These are phyloP conservation scores for Xylaria digitata DNA, from an alignment of 2,329 filamentous ascomycete genomes.

Conservation along the genomic window DNA sequence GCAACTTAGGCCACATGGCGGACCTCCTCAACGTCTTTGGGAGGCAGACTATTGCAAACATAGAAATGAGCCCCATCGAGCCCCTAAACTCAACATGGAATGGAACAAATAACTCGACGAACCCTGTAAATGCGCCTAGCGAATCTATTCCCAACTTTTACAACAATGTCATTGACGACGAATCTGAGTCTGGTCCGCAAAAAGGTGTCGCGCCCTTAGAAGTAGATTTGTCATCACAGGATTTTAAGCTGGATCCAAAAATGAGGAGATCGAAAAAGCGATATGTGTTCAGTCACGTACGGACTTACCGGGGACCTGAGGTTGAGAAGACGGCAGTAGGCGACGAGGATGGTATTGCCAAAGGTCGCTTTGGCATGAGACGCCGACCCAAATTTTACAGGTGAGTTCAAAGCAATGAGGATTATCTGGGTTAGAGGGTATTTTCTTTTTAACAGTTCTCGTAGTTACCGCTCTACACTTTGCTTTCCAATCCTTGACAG, in stretches of 20 bases:
- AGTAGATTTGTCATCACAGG: conserved; percentile 57
- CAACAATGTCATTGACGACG: conserved; percentile 49
- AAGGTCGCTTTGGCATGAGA: conserved; percentile 34
- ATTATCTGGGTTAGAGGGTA: neutral
- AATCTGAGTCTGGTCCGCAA: conserved; percentile 44
- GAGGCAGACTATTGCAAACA: conserved; percentile 80
- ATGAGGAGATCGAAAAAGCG: conserved; percentile 46
- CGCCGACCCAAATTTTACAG: conserved; percentile 48
- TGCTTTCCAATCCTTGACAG: conserved; percentile 84
- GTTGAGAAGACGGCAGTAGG: conserved; percentile 43
- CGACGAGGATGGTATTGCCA: conserved; percentile 40
- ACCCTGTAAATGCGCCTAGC: conserved; percentile 45
- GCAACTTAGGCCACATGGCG: conserved; percentile 71
- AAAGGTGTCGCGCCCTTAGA: conserved; percentile 52
- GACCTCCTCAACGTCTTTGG: conserved; percentile 78
- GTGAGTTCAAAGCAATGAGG: conserved; percentile 40
- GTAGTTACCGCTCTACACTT: conserved; percentile 65
- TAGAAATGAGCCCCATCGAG: conserved; percentile 72
- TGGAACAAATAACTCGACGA: conserved; percentile 39
- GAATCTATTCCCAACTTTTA: conserved; percentile 49
- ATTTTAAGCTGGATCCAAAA: conserved; percentile 46
- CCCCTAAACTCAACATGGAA: conserved; percentile 48
- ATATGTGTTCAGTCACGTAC: conserved; percentile 58
- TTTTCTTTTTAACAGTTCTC: conserved; percentile 16
- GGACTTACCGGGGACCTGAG: conserved; percentile 50